phyloP scores from a whole-genome alignment of 2,329 filamentous ascomycete genomes.

The Aspergillus brasiliensis region DNA sequence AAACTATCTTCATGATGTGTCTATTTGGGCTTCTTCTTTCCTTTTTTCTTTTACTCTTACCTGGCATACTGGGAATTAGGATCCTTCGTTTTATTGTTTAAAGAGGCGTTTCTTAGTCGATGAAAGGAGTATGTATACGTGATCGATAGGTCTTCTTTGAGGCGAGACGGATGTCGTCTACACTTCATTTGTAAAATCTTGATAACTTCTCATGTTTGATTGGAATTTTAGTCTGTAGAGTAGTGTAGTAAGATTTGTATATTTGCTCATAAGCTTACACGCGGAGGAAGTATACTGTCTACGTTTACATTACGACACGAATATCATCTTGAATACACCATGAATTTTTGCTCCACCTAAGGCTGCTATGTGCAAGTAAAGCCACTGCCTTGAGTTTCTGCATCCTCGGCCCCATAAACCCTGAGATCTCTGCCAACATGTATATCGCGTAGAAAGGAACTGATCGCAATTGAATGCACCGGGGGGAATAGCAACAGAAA shows the following conservation, averaged over 20 bases:
- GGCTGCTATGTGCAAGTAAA: constrained; percentile 8
- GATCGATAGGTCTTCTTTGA: background rate
- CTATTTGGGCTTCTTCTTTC: background rate
- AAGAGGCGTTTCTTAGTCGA: constrained; percentile 5
- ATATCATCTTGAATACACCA: background rate
- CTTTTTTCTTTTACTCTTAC: background rate
- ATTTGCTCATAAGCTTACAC: no score
- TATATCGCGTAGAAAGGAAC: constrained; percentile 14
- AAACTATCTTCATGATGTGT: background rate
- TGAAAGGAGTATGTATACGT: constrained; percentile 3
- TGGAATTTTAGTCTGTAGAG: background rate
- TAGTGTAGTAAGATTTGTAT: no score
- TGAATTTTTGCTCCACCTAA: background rate
- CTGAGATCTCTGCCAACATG: constrained; percentile 12
- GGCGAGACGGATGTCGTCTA: background rate
- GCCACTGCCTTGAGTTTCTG: constrained; percentile 3
- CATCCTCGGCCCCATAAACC: constrained; percentile 15
- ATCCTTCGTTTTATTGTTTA: background rate
- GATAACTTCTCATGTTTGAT: background rate
- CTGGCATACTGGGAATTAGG: background rate
- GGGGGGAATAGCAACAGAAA: constrained; percentile 1
- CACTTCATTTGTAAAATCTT: background rate
- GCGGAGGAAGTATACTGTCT: no score
- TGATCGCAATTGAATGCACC: constrained; percentile 3
- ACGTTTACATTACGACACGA: no score